phyloP scores from a whole-genome alignment of 148 eudicot genomes.

The Arbutus unedo region DNA sequence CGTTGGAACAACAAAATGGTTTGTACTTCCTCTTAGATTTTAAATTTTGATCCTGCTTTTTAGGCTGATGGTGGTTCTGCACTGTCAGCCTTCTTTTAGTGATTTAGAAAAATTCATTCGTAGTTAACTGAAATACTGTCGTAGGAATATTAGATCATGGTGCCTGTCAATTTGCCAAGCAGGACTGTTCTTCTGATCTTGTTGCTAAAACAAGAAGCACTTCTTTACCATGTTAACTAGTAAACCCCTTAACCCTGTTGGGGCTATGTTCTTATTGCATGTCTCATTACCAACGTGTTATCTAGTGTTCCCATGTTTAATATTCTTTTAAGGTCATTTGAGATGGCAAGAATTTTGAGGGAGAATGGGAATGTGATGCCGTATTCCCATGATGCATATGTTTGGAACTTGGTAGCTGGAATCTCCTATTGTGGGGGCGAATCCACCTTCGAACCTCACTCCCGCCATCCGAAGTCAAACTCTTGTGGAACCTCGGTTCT shows the following conservation, averaged over 20 bases:
- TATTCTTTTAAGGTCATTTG: neutral
- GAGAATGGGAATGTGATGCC: neutral
- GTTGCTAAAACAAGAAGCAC: neutral
- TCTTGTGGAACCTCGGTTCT: too few relatives aligned
- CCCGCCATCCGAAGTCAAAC: too few relatives aligned
- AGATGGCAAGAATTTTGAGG: neutral
- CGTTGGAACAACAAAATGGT: neutral
- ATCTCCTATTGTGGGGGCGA: too few relatives aligned
- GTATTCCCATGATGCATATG: neutral
- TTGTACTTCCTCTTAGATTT: neutral
- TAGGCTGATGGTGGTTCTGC: too few relatives aligned
- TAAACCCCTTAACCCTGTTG: neutral
- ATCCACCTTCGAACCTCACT: too few relatives aligned
- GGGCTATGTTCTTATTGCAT: neutral
- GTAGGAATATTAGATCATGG: neutral
- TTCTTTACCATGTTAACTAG: neutral
- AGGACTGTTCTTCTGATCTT: neutral
- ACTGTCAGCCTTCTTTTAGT: neutral
- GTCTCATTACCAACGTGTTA: neutral
- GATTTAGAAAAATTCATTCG: neutral
- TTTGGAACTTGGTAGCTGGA: neutral
- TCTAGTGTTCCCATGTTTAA: neutral
- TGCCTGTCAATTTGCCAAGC: neutral
- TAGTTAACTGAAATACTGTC: neutral
- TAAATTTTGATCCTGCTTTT: neutral